Conservation (phyloP, 139 green algal species). For the Edaphochlamys debaryana region DNA sequence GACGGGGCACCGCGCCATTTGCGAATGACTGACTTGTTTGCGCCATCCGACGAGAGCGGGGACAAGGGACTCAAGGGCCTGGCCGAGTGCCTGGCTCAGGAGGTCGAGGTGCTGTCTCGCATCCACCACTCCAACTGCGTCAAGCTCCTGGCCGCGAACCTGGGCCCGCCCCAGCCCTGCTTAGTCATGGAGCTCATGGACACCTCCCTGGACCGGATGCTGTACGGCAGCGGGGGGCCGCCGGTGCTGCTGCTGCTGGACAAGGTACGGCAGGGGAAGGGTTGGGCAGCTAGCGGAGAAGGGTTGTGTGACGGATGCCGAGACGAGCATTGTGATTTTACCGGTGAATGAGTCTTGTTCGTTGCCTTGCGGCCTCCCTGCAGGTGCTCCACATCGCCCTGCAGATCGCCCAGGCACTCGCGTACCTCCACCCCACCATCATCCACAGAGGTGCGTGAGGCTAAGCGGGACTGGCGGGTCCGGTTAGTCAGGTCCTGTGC, state of each 20-base stretch:
- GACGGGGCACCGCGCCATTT: too few species aligned
- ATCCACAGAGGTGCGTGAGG: not conserved
- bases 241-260: not conserved
- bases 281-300: too few species aligned
- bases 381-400: conserved; percentile 23
- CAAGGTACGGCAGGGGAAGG: not conserved
- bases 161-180: not conserved
- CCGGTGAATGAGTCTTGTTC: not conserved
- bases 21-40: too few species aligned
- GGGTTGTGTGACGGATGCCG: too few species aligned
- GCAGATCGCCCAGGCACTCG: conserved; percentile 2
- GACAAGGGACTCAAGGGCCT: too few species aligned
- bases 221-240: not conserved
- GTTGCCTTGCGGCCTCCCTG: not conserved
- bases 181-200: conserved; percentile 3
- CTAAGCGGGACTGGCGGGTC: not conserved
- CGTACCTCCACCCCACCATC: conserved; percentile 26
- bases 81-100: too few species aligned
- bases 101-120: not conserved
- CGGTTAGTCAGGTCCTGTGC: not conserved
- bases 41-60: too few species aligned
- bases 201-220: not conserved
- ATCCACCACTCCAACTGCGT: not conserved
- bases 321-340: too few species aligned
- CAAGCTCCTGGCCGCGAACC: not conserved